phyloP scores from a whole-genome alignment of 2,329 filamentous ascomycete genomes.

The Talaromyces marneffei region DNA sequence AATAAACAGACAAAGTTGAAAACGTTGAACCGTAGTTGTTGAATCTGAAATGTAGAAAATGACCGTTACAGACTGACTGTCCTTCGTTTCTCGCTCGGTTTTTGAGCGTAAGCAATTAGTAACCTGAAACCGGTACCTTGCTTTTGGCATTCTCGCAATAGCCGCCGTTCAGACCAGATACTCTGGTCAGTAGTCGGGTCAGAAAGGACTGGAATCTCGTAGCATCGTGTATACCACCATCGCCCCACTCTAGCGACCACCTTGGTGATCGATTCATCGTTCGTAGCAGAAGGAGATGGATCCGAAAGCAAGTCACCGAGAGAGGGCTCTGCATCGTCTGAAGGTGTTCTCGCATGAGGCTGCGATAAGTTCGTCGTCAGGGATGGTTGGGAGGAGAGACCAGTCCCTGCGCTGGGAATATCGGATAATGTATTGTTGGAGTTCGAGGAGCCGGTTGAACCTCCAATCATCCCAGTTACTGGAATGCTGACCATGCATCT shows the following conservation, averaged over 20 bases:
- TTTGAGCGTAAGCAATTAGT: slow-evolving; percentile 84
- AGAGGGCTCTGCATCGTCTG: slow-evolving; percentile 37
- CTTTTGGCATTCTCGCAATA: slow-evolving; percentile 80
- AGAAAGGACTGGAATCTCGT: slow-evolving; percentile 61
- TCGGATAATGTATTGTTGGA: slow-evolving; percentile 30
- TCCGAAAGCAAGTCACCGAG: slow-evolving; percentile 70
- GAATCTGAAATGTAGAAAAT: neutral
- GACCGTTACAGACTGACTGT: slow-evolving; percentile 38
- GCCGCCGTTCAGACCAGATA: slow-evolving; percentile 70
- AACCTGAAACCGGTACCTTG: slow-evolving; percentile 83
- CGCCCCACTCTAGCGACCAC: slow-evolving; percentile 87
- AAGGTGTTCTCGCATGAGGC: slow-evolving; percentile 25
- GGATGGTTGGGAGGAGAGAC: slow-evolving; percentile 18
- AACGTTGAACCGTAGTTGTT: neutral
- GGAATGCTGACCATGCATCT: slow-evolving; percentile 46
- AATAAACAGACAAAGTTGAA: neutral
- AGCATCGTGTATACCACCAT: slow-evolving; percentile 96
- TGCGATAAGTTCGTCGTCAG: slow-evolving; percentile 19
- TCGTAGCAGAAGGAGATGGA: slow-evolving; percentile 59
- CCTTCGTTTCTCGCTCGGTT: slow-evolving; percentile 52
- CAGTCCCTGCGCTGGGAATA: slow-evolving; percentile 18
- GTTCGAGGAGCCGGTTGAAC: slow-evolving; percentile 38
- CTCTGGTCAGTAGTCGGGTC: slow-evolving; percentile 50
- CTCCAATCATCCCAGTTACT: slow-evolving; percentile 41
- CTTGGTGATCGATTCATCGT: slow-evolving; percentile 81